Evolutionary conservation across 129 eudicot species (phyloP), one percentile per base, ranked within the genome.

Genomic region (Smallanthus sonchifolius): DNA sequence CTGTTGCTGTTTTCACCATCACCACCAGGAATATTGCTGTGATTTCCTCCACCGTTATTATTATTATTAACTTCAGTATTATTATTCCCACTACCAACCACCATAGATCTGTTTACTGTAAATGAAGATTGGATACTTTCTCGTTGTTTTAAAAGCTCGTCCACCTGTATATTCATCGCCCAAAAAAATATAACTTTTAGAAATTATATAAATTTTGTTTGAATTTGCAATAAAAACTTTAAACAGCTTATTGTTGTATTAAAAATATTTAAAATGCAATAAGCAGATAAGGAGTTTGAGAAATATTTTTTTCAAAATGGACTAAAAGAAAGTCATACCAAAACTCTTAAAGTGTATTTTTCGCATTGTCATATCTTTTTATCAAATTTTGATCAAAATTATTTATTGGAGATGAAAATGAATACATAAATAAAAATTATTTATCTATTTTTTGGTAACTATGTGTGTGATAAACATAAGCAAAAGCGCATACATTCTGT

Each of bases 91-190:
- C 83, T 60, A 48, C 75, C 79, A 52, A 75, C 47, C 8, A 80
- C 72, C 51, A 86, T 70, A 10, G 91, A 69, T 67, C 89, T 87
- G 5, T 73, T 65, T 36, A 86, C 91, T 9, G 91, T 90, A 79
- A 94, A 90, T 1, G 96, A 72, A 28, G 98, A 94, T 55, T 88
- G 98, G 75, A 94, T 83, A 59, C 45, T 80, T 65, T 90, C 98
- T 67, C 98, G 77, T 77, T 86, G 85, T 86, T 93, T 90, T 32
- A 93, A 83, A 82, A 93, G 91, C 81, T 90, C 98, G 17, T 93
- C 98, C 38, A 93, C 98, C 98, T 93, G 88, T 74, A 38, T 0
- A 7, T 24, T 4, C 20, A 6, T 38, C 52, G 17, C 38, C 65
- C 4, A 5, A 57, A 57, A 57, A 20, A 7, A 17, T 17, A 20